Evolutionary conservation across 2,329 filamentous ascomycete genomes (phyloP), one percentile per base, ranked within the genome.

Genomic region (Aspergillus vadensis): DNA sequence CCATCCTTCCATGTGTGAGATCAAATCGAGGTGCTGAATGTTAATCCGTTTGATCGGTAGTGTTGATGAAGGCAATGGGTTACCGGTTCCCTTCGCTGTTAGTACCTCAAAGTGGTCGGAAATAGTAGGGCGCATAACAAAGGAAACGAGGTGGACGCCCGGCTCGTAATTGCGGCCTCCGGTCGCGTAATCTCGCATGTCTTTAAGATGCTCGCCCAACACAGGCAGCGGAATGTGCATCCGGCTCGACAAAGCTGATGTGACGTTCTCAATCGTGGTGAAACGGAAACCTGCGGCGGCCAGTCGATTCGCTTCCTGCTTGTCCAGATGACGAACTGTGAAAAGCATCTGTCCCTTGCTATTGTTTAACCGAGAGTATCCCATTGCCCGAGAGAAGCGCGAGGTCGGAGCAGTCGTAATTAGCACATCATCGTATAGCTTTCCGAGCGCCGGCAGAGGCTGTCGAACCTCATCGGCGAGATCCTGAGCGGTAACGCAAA

Each of bases 291-390:
- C 92, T 10, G 85, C 80, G 1, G 90, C 86, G 63, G 88, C 84
- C 14, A 96, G 81, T 27, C 83, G 83, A 55, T 85, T 82, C 0
- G 85, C 81, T 38, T 92, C 90, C 0, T 82, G 79, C 36, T 80
- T 80, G 36, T 76, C 80, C 1, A 90, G 81, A 47, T 83, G 83
- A 10, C 88, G 89, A 5, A 92, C 88, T 9, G 96, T 83, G 68
- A 96, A 92, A 73, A 97, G 85, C 49, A 96, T 82, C 57, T 93
- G 91, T 0, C 92, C 92, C 61, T 87, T 87, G 4, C 89, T 89
- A 39, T 74, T 61, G 63, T 70, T 58, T 14, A 68, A 59, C 23
- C 67, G 67, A 17, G 64, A 70, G 27, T 71, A 69, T 52, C 67
- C 70, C 65, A 71, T 70, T 2, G 69, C 69, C 2, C 63, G 63